Evolutionary conservation across 2,329 filamentous ascomycete genomes (phyloP).

Genomic region (Diplodia corticola): DNA sequence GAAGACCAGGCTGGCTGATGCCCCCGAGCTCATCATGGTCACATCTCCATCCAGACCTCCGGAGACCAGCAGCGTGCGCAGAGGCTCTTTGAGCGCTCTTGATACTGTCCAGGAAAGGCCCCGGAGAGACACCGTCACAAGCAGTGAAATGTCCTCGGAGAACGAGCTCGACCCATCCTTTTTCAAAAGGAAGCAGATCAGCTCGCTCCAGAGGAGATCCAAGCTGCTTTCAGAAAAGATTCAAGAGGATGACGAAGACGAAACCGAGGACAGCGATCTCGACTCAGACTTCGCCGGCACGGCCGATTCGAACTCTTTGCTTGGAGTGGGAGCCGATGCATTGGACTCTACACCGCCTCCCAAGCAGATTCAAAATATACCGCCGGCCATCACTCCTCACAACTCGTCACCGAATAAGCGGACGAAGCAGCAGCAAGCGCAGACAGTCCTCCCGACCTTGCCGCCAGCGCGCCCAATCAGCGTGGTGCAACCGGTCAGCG

Average conservation of each 20-base stretch:
- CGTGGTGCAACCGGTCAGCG: constrained; percentile 67
- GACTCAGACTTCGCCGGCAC: constrained; percentile 44
- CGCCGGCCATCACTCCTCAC: constrained; percentile 44
- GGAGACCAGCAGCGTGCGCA: constrained; percentile 48
- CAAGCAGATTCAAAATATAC: constrained; percentile 42
- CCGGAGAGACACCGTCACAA: constrained; percentile 74
- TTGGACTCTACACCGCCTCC: constrained; percentile 56
- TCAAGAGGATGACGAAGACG: constrained; percentile 49
- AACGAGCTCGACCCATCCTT: constrained; percentile 71
- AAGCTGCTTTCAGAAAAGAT: constrained; percentile 52
- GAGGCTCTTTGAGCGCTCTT: constrained; percentile 70
- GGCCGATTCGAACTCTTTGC: constrained; percentile 67
- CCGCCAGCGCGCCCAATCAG: constrained; percentile 74
- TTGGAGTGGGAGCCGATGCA: constrained; percentile 64
- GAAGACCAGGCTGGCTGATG: constrained; percentile 53
- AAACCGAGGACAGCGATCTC: constrained; percentile 42
- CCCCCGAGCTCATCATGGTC: constrained; percentile 57
- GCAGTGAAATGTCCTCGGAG: constrained; percentile 80
- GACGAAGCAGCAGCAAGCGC: constrained; percentile 49
- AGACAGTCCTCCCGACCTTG: constrained; percentile 61
- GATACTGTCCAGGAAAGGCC: constrained; percentile 70
- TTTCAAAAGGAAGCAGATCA: constrained; percentile 65
- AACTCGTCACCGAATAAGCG: constrained; percentile 61
- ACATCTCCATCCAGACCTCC: constrained; percentile 56
- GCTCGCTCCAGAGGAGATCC: constrained; percentile 53